Base-by-base conservation (phyloP, 2,329 filamentous ascomycete genomes). In the Penicillium decumbens region DNA sequence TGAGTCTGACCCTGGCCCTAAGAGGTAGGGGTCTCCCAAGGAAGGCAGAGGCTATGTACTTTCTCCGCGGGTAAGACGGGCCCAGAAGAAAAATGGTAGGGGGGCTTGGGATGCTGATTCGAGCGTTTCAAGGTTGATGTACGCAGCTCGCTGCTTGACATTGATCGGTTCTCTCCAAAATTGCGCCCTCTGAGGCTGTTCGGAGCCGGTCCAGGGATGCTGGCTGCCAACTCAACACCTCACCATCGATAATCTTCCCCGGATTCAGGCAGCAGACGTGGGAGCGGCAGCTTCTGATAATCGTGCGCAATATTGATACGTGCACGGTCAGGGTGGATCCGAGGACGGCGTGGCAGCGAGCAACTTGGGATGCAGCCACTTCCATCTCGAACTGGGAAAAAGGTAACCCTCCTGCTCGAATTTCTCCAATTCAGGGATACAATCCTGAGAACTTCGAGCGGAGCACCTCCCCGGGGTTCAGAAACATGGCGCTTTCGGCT, bases 171-270 rank as follows among this genome's bases (percentile, higher is more conserved):
- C 44, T 52, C 52, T 48, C 58, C 39, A 30, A 45, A 53, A 50
- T 47, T 51, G 53, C 48, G 51, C 48, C 51, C 43, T 41, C 12
- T 53, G 56, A 54, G 55, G 57, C 53, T 57, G 50, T 56, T 57
- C 53, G 53, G 57, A 51, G 50, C 44, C 39, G 38, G 45, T 51
- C 39, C 52, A 57, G 47, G 55, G 55, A 48, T 59, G 54, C 51
- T 58, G 60, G 65, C 58, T 64, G 65, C 63, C 61, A 65, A 64
- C 61, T 59, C 56, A 58, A 60, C 51, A 57, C 54, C 40, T 52
- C 52, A 51, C 43, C 57, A 62, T 62, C 59, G 57, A 58, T 65
- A 53, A 56, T 43, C 49, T 51, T 54, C 50, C 37, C 56, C 47
- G 38, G 47, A 39, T 48, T 25, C 43, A 52, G 52, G 53, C 39